Evolutionary conservation across 495 filamentous ascomycete species (phyloP).

Genomic region (Tricharina praecox): DNA sequence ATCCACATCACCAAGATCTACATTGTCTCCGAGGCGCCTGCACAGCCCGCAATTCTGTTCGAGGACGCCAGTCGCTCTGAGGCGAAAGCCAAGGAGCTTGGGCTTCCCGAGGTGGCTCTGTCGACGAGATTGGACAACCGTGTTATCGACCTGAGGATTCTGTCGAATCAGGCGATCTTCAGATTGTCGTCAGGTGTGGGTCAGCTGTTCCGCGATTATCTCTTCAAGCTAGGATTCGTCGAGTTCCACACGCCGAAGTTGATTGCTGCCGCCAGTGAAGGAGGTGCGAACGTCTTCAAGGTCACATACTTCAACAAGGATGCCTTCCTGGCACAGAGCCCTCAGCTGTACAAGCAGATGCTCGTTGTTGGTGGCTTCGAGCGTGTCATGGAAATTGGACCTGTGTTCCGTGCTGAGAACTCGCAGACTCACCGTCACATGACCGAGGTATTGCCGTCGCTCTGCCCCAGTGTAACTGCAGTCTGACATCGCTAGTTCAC

Average conservation of each 20-base stretch:
- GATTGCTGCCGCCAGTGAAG: slow-evolving; percentile 79
- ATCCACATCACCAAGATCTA: slow-evolving; percentile 67
- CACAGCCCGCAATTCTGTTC: slow-evolving; percentile 32
- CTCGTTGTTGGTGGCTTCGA: slow-evolving; percentile 84
- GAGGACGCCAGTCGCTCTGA: slow-evolving; percentile 26
- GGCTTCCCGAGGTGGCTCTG: slow-evolving; percentile 17
- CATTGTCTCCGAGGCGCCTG: slow-evolving; percentile 35
- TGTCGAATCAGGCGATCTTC: slow-evolving; percentile 78
- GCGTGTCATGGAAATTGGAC: slow-evolving; percentile 74
- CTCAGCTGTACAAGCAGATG: slow-evolving; percentile 94
- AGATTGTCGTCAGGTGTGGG: slow-evolving; percentile 59
- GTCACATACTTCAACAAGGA: slow-evolving; percentile 77
- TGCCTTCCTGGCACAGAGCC: slow-evolving; percentile 79
- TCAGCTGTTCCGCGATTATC: slow-evolving; percentile 62
- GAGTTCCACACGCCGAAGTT: slow-evolving; percentile 83
- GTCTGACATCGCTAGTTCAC: too few relatives aligned
- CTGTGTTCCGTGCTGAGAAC: slow-evolving; percentile 93
- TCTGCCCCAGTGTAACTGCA: too few relatives aligned
- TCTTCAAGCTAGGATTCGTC: slow-evolving; percentile 57
- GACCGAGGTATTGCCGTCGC: too few relatives aligned
- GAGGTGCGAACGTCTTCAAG: slow-evolving; percentile 83
- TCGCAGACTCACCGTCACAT: slow-evolving; percentile 91
- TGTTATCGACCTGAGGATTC: slow-evolving; percentile 75
- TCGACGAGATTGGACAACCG: slow-evolving; percentile 59
- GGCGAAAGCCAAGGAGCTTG: slow-evolving; percentile 15